Evolutionary conservation across 2,329 filamentous ascomycete species (phyloP).

Genomic region (Talaromyces sp.): DNA sequence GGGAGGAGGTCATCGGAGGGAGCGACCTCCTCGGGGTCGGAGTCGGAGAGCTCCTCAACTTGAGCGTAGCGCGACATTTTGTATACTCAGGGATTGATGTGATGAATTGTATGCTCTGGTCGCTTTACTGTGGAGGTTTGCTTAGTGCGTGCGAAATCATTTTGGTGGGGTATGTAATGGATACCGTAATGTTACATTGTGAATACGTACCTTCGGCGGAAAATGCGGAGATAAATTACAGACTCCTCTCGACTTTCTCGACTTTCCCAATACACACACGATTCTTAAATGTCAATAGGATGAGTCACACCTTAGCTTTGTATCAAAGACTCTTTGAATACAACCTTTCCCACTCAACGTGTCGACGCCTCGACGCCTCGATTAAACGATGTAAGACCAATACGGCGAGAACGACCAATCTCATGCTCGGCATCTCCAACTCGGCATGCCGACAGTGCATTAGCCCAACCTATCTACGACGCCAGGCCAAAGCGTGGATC

Average conservation of each 20-base stretch:
- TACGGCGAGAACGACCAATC: slow-evolving; percentile 26
- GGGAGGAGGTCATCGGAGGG: slow-evolving; percentile 58
- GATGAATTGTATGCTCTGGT: no score
- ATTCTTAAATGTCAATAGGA: neutral
- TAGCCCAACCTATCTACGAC: neutral
- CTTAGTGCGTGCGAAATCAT: slow-evolving; percentile 5
- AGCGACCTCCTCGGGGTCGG: slow-evolving; percentile 85
- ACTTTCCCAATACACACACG: neutral
- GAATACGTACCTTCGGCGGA: neutral
- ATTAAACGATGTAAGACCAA: neutral
- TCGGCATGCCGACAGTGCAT: slow-evolving; percentile 28
- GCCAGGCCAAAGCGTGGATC: neutral
- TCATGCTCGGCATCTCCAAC: slow-evolving; percentile 26
- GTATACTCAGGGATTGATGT: neutral
- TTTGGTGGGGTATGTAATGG: neutral
- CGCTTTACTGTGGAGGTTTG: neutral
- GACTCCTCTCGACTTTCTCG: neutral
- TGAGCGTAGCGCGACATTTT: slow-evolving; percentile 73
- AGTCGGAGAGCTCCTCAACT: slow-evolving; percentile 90
- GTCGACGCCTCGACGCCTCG: neutral
- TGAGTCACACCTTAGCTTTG: neutral
- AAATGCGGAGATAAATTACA: neutral
- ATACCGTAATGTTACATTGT: neutral
- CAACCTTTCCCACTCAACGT: neutral
- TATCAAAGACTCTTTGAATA: neutral